These are phyloP conservation scores for Gossypium arboreum DNA, from an alignment of 345 rosid species.

Conservation along the genomic window DNA sequence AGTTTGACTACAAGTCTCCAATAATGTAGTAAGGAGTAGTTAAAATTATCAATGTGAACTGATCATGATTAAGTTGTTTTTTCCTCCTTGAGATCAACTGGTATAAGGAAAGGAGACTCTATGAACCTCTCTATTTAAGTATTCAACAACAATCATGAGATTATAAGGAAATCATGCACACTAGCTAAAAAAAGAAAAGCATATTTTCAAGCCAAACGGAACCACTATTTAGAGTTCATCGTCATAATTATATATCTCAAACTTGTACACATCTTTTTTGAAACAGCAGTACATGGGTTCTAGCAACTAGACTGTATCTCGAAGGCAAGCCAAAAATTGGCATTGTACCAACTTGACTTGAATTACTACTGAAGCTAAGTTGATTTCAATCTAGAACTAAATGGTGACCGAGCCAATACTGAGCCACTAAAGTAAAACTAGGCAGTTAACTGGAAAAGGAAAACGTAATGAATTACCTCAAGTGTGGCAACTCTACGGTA, in stretches of 20 bases:
- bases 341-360: not conserved
- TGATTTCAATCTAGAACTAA: not conserved
- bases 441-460: not conserved
- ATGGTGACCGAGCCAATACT: not conserved
- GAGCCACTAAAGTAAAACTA: not conserved
- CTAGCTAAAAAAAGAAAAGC: too few species aligned
- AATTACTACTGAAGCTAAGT: not conserved
- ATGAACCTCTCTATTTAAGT: too few species aligned
- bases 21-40: not conserved
- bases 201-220: too few species aligned
- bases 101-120: too few species aligned
- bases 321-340: not conserved
- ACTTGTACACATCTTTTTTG: too few species aligned
- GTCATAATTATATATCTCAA: too few species aligned
- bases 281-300: too few species aligned
- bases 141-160: too few species aligned
- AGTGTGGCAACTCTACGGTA: slow-evolving; percentile 29
- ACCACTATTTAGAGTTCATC: too few species aligned
- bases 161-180: too few species aligned
- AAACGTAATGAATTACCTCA: slow-evolving; percentile 22
- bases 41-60: not conserved
- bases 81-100: not conserved
- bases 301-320: too few species aligned
- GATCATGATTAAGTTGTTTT: not conserved
- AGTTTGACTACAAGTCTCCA: too few species aligned